Conservation (phyloP, 495 filamentous ascomycete genomes). For the Penicillium riverlandense region DNA sequence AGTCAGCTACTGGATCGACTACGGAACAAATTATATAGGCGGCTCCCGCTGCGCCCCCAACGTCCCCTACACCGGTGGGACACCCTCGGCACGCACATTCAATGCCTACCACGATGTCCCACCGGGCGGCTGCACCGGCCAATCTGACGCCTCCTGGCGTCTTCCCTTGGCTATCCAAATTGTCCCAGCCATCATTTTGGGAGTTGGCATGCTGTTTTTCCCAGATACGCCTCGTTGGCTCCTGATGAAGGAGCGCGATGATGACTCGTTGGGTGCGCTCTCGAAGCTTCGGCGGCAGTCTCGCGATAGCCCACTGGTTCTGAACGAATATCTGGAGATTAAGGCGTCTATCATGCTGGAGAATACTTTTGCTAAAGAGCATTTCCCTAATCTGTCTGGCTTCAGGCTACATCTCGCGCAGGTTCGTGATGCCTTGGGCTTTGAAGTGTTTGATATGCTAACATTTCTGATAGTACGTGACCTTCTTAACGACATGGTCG, state of each 20-base stretch:
- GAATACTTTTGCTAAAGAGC: slow-evolving; percentile 62
- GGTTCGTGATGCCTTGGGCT: slow-evolving; percentile 5
- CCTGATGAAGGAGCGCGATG: slow-evolving; percentile 63
- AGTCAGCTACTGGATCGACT: slow-evolving; percentile 80
- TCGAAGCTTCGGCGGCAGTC: slow-evolving; percentile 52
- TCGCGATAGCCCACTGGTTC: slow-evolving; percentile 50
- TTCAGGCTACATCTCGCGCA: slow-evolving; percentile 38
- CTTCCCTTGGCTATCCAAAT: slow-evolving; percentile 58
- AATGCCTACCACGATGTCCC: slow-evolving; percentile 39
- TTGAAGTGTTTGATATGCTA: not conserved
- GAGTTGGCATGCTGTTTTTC: slow-evolving; percentile 70
- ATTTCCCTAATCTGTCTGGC: slow-evolving; percentile 61
- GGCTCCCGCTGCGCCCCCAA: slow-evolving; percentile 31
- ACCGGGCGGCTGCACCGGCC: slow-evolving; percentile 33
- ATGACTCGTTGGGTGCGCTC: slow-evolving; percentile 61
- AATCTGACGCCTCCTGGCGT: slow-evolving; percentile 65
- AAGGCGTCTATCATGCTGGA: slow-evolving; percentile 74
- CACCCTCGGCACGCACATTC: slow-evolving; percentile 29
- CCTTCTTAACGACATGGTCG: slow-evolving; percentile 64
- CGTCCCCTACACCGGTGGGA: slow-evolving; percentile 63
- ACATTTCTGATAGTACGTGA: slow-evolving; percentile 41
- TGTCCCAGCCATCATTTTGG: slow-evolving; percentile 51
- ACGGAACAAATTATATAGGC: slow-evolving; percentile 40
- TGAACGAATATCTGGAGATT: slow-evolving; percentile 77
- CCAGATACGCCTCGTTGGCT: slow-evolving; percentile 80